Evolutionary conservation across 768 basidiomycete species (phyloP).

Genomic region (Leccinum uliginosum): DNA sequence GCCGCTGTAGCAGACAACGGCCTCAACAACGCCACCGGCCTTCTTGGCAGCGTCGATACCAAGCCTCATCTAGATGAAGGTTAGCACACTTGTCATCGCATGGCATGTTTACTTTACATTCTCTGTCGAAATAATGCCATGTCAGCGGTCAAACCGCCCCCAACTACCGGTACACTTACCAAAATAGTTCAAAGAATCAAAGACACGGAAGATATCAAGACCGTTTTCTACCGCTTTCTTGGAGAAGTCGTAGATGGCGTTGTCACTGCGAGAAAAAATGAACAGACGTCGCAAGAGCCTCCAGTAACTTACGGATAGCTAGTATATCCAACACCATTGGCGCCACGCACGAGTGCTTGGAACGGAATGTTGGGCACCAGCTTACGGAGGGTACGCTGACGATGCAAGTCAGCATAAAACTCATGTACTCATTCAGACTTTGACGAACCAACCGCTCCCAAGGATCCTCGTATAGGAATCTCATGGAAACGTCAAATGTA

Average conservation of each 20-base stretch:
- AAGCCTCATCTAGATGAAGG: slow-evolving; percentile 71
- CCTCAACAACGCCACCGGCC: slow-evolving; percentile 97
- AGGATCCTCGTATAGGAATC: slow-evolving; percentile 99
- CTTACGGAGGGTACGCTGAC: slow-evolving; percentile 83
- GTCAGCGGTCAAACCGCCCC: background rate
- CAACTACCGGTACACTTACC: slow-evolving; percentile 45
- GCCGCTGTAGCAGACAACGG: slow-evolving; percentile 96
- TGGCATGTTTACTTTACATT: slow-evolving; percentile 46
- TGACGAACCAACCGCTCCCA: slow-evolving; percentile 89
- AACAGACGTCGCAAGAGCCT: background rate
- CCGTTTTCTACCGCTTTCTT: slow-evolving; percentile 99
- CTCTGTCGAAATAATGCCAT: slow-evolving; percentile 39
- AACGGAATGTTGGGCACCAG: slow-evolving; percentile 98
- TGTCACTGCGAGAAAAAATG: slow-evolving; percentile 56
- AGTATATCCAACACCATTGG: slow-evolving; percentile 98
- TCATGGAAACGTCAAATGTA: slow-evolving; percentile 98
- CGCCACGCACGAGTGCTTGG: slow-evolving; percentile 97
- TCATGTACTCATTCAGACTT: background rate
- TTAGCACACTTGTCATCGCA: slow-evolving; percentile 9
- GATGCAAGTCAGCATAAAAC: slow-evolving; percentile 9
- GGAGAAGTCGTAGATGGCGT: slow-evolving; percentile 99
- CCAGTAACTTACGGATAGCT: slow-evolving; percentile 78
- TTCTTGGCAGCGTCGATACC: slow-evolving; percentile 99
- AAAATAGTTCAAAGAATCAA: slow-evolving; percentile 98
- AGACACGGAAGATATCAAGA: slow-evolving; percentile 98